Percentiles rank a stretch among this genome's conserved stretches.
Evolutionary conservation across 2,329 filamentous ascomycete species (phyloP).

Genomic region (Aspergillus thermomutatus): DNA sequence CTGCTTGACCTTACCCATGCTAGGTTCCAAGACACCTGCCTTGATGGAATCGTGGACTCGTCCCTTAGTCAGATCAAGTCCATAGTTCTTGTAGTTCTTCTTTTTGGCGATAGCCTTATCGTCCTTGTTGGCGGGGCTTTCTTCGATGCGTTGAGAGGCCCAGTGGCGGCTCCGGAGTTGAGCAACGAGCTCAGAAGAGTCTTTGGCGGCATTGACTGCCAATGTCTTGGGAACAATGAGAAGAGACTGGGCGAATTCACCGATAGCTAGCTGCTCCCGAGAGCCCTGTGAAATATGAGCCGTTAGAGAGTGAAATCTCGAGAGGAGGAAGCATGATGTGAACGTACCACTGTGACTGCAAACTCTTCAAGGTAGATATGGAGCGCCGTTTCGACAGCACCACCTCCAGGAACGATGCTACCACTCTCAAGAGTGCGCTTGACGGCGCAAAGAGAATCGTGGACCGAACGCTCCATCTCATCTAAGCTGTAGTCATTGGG

Average conservation of each 20-base stretch:
- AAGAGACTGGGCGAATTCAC: slow-evolving; percentile 92
- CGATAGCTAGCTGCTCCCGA: slow-evolving; percentile 94
- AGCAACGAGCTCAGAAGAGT: slow-evolving; percentile 89
- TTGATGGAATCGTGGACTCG: slow-evolving; percentile 93
- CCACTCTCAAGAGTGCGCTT: slow-evolving; percentile 97
- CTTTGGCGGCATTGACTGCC: slow-evolving; percentile 94
- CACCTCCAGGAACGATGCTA: slow-evolving; percentile 92
- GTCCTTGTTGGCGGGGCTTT: slow-evolving; percentile 72
- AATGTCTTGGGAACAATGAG: slow-evolving; percentile 95
- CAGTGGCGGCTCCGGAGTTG: slow-evolving; percentile 93
- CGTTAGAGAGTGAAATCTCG: not conserved
- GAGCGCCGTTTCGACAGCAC: slow-evolving; percentile 95
- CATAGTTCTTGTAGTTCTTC: slow-evolving; percentile 99
- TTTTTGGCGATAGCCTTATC: slow-evolving; percentile 87
- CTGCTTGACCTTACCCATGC: slow-evolving; percentile 97
- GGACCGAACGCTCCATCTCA: slow-evolving; percentile 98
- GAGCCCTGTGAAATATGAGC: slow-evolving; percentile 57
- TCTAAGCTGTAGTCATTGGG: slow-evolving; percentile 95
- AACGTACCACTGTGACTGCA: slow-evolving; percentile 81
- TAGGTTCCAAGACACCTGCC: slow-evolving; percentile 91
- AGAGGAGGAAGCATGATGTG: not conserved
- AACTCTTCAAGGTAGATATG: slow-evolving; percentile 99
- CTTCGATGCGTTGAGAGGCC: slow-evolving; percentile 84
- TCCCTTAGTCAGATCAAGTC: slow-evolving; percentile 82
- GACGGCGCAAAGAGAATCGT: slow-evolving; percentile 93